phyloP scores from a whole-genome alignment of 306 rosid species.

The Myrica gale region DNA sequence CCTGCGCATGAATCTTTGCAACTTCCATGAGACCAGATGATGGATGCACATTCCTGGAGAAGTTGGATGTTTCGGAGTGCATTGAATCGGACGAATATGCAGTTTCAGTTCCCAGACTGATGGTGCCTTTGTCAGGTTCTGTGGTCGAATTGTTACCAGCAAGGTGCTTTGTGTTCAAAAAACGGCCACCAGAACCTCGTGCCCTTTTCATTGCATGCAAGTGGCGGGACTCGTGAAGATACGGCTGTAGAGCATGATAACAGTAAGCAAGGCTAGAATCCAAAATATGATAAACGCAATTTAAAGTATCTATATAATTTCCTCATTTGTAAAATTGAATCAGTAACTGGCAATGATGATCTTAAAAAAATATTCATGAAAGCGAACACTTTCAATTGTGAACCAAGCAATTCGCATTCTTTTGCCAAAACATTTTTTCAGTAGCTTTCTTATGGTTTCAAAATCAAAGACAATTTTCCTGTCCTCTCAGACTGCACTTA shows the following conservation, averaged over 20 bases:
- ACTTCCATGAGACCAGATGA: background rate
- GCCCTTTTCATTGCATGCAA: constrained; percentile 52
- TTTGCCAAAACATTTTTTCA: no score
- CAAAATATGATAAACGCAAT: background rate
- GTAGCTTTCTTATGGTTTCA: no score
- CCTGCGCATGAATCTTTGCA: background rate
- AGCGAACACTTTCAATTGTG: no score
- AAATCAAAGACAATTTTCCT: no score
- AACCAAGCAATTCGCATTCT: no score
- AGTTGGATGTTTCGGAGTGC: background rate
- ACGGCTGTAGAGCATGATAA: constrained; percentile 31
- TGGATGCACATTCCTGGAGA: background rate
- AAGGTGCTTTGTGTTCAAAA: constrained; percentile 34
- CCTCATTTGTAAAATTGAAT: no score
- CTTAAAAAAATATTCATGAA: no score
- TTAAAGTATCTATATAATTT: no score
- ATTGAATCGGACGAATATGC: background rate
- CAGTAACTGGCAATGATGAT: no score
- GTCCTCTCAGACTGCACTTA: no score
- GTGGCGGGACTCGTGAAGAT: constrained; percentile 55
- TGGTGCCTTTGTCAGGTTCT: background rate
- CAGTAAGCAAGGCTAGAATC: background rate
- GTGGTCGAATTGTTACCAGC: background rate
- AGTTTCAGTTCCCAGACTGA: background rate
- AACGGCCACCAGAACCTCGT: constrained; percentile 51